Evolutionary conservation across 1,284 basidiomycete genomes (phyloP).

Genomic region (Ustilago xerochloae): DNA sequence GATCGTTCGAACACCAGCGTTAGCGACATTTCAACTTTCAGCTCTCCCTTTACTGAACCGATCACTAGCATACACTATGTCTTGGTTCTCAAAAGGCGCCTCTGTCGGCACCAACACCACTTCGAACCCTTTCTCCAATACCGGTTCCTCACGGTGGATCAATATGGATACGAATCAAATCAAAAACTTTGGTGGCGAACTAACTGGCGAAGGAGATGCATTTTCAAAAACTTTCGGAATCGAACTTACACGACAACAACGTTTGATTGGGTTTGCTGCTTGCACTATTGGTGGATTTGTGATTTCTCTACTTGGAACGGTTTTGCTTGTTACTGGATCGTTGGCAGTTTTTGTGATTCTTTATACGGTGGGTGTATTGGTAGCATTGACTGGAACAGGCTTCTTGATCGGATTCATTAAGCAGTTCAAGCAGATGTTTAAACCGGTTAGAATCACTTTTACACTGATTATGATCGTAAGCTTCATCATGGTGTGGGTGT

Average conservation of each 20-base stretch:
- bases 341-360: constrained; percentile 83
- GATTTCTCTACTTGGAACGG: constrained; percentile 82
- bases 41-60: too few species aligned
- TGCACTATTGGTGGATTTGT: constrained; percentile 70
- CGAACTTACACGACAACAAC: constrained; percentile 59
- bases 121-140: constrained; percentile 28
- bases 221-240: constrained; percentile 58
- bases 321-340: constrained; percentile 80
- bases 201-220: constrained; percentile 60
- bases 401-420: constrained; percentile 57
- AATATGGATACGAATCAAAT: constrained; percentile 59
- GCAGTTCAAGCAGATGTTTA: constrained; percentile 80
- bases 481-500: constrained; percentile 62
- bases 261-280: constrained; percentile 58
- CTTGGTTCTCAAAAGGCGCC: constrained; percentile 33
- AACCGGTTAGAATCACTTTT: constrained; percentile 86
- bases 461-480: constrained; percentile 79
- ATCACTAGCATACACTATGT: constrained; percentile 27
- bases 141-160: constrained; percentile 54
- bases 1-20: not conserved
- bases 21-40: not conserved
- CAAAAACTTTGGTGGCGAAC: constrained; percentile 57
- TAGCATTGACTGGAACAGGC: constrained; percentile 78
- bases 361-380: constrained; percentile 83
- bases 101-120: constrained; percentile 2